Base-by-base conservation (phyloP, 805 yeast genomes). In the Torulaspora gathmanii region DNA sequence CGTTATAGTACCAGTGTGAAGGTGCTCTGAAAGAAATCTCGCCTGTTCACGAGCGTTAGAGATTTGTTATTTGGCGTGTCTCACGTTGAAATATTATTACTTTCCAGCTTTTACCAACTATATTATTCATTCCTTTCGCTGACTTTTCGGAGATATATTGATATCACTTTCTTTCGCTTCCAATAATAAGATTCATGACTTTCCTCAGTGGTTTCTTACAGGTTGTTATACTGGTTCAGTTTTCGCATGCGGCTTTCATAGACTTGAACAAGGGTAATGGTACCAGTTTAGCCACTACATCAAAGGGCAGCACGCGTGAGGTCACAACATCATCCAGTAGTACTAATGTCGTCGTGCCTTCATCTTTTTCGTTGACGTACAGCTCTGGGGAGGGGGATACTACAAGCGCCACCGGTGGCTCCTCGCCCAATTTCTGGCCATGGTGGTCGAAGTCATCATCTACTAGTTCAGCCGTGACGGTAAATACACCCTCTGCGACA, bases 91-190 rank as follows among this genome's bases (percentile, higher is more conserved):
- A 31, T 11, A 20, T 11, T 38, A 23, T n/a, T 29, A 8, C 13
- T 11, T 25, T 12, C 37, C 16, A 13, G 25, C 25, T 5, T 22
- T 17, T 23, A 41, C 35, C 44, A 28, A 34, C 28, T 34, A 41
- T 17, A 41, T 25, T 34, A 41, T 41, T 29, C 44, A 41, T 34
- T 41, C 44, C 35, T 41, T 41, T 41, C 40, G 39, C 19, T 34
- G 25, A 13, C 31, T 1, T 28, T 30, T 11, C 17, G 17, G 6
- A 15, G 34, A 29, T 38, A 38, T 29, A 26, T 16, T 20, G 17
- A 31, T 31, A 27, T 27, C 31, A 17, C n/a, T 38, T 29, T 20
- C 34, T 12, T 38, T 29, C 27, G 26, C 33, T 17, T 28, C n/a
- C 25, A 37, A 34, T n/a, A 2, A 12, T 12, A 10, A 9, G 26